Conservation (phyloP, 805 yeast species). For the Pichia californica region DNA sequence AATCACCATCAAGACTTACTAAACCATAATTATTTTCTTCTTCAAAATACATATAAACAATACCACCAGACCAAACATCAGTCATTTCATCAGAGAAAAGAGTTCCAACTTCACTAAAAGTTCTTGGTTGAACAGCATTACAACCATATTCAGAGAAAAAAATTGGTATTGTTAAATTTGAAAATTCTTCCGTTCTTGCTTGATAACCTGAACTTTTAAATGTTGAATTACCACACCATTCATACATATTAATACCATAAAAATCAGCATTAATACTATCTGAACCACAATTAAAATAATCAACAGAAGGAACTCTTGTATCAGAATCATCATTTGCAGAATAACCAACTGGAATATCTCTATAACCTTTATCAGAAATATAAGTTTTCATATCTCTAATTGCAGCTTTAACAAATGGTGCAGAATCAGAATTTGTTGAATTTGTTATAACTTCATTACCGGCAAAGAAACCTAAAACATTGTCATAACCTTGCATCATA, state of each 20-base stretch:
- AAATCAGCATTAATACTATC: constrained; percentile 61
- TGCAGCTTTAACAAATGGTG: constrained; percentile 95
- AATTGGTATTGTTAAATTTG: constrained; percentile 68
- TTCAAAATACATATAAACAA: constrained; percentile 85
- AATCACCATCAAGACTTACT: constrained; percentile 44
- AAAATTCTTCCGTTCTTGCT: constrained; percentile 65
- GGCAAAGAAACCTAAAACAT: constrained; percentile 90
- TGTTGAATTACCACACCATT: constrained; percentile 72
- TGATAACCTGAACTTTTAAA: constrained; percentile 61
- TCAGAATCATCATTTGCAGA: constrained; percentile 84
- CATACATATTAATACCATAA: constrained; percentile 82
- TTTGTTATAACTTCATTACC: constrained; percentile 96
- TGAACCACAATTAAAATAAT: constrained; percentile 80
- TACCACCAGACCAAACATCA: constrained; percentile 91
- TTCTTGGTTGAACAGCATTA: constrained; percentile 65
- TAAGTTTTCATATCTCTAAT: constrained; percentile 81
- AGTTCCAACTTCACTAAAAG: constrained; percentile 67
- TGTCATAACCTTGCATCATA: constrained; percentile 65
- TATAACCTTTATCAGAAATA: constrained; percentile 57
- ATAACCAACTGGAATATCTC: constrained; percentile 88
- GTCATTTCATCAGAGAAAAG: constrained; percentile 69
- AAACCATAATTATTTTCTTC: constrained; percentile 80
- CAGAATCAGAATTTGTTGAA: constrained; percentile 74
- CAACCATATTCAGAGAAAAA: constrained; percentile 91
- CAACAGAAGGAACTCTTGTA: constrained; percentile 73